Evolutionary conservation across 441 rosid genomes (phyloP).

Genomic region (Erodium chrysanthum): DNA sequence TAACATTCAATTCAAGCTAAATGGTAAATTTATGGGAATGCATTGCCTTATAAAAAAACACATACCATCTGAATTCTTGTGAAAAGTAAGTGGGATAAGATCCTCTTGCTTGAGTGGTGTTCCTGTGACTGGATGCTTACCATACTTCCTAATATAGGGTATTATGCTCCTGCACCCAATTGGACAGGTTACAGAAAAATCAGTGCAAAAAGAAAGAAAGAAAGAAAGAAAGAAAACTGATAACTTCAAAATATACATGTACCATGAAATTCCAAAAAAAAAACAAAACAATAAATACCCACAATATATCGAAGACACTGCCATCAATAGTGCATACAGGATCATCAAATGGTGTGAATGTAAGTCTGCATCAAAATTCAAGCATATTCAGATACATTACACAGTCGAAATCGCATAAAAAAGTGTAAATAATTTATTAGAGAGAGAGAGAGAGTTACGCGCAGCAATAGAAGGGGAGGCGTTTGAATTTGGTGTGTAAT

Average conservation of each 20-base stretch:
- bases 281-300: slow-evolving; percentile 20
- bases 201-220: no score
- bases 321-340: slow-evolving; percentile 80
- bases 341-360: slow-evolving; percentile 74
- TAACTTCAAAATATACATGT: not conserved
- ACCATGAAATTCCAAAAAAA: not conserved
- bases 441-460: slow-evolving; percentile 35
- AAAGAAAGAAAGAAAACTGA: no score
- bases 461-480: slow-evolving; percentile 96
- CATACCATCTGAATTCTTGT: slow-evolving; percentile 73
- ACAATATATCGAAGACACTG: slow-evolving; percentile 78
- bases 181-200: not conserved
- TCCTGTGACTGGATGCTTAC: slow-evolving; percentile 83
- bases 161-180: slow-evolving; percentile 49
- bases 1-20: not conserved
- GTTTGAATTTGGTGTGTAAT: slow-evolving; percentile 76
- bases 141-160: slow-evolving; percentile 72
- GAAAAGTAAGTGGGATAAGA: slow-evolving; percentile 64
- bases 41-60: not conserved
- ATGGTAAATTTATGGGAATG: not conserved
- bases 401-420: not conserved
- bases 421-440: not conserved
- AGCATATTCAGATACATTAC: not conserved
- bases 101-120: slow-evolving; percentile 59
- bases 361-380: slow-evolving; percentile 45